These are phyloP conservation scores for Fraxinus ornus DNA, from an alignment of 305 asterid species.

Conservation along the genomic window DNA sequence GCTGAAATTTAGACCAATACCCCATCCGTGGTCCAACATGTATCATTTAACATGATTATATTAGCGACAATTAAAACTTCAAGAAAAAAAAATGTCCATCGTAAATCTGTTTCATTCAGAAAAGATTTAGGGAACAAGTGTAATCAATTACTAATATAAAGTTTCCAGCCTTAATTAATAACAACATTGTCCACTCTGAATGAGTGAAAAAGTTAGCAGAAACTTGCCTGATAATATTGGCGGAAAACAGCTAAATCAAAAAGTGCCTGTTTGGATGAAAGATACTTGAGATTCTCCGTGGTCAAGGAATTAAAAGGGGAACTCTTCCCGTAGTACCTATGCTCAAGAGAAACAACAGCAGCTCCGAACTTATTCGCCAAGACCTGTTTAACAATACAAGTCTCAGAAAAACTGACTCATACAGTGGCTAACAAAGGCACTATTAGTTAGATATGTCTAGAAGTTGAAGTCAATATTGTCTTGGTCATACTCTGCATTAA, in stretches of 20 bases:
- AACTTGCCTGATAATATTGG: slow-evolving; percentile 80
- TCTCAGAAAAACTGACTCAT: slow-evolving; percentile 24
- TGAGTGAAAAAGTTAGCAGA: not conserved
- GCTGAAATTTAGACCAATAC: not conserved
- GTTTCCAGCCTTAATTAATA: not conserved
- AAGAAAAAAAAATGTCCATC: not conserved
- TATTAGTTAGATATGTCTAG: not conserved
- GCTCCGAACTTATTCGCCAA: slow-evolving; percentile 93
- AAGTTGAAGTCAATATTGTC: slow-evolving; percentile 15
- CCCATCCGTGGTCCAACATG: not conserved
- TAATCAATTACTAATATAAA: not conserved
- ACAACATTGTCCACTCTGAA: not conserved
- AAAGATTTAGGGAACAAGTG: not conserved
- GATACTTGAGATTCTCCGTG: slow-evolving; percentile 71
- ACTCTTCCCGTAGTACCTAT: slow-evolving; percentile 94
- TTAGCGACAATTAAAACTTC: not conserved
- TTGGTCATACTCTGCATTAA: not conserved
- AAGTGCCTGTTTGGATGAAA: slow-evolving; percentile 96
- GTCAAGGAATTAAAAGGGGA: slow-evolving; percentile 68
- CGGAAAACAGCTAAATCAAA: slow-evolving; percentile 92
- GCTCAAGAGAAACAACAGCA: slow-evolving; percentile 85
- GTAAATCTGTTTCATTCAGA: slow-evolving; percentile 1
- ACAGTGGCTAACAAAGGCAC: slow-evolving; percentile 3
- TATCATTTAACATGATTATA: not conserved
- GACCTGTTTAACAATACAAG: slow-evolving; percentile 48